Percentiles rank a stretch among this genome's conserved stretches.
phyloP scores from a whole-genome alignment of 768 basidiomycete genomes.

The Pleurotus ostreatus region DNA sequence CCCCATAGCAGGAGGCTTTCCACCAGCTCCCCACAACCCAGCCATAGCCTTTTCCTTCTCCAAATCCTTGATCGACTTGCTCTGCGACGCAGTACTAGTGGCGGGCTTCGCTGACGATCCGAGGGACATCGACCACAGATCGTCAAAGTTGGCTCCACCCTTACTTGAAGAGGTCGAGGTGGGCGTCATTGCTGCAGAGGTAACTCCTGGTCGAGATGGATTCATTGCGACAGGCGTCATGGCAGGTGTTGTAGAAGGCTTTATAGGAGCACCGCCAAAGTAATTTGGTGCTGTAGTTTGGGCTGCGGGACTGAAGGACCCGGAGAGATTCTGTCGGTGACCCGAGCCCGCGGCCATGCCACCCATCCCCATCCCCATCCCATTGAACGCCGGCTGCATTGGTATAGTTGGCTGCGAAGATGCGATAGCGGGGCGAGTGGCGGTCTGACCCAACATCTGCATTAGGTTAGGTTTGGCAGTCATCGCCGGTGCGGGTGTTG shows the following conservation, averaged over 20 bases:
- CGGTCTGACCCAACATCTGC: constrained; percentile 33
- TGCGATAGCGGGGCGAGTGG: constrained; percentile 9
- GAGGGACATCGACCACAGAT: constrained; percentile 83
- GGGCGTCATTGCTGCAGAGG: constrained; percentile 14
- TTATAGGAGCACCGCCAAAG: constrained; percentile 29
- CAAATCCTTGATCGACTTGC: constrained; percentile 85
- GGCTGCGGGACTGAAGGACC: background rate
- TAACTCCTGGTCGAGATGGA: constrained; percentile 1
- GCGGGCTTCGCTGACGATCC: constrained; percentile 40
- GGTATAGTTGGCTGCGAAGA: background rate
- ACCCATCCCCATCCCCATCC: constrained; percentile 11
- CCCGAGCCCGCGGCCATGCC: constrained; percentile 13
- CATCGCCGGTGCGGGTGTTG: constrained; percentile 21
- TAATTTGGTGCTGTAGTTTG: constrained; percentile 19
- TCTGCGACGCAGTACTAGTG: constrained; percentile 25
- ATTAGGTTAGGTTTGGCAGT: constrained; percentile 38
- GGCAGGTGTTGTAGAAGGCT: constrained; percentile 24
- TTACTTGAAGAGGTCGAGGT: constrained; percentile 30
- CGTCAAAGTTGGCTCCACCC: constrained; percentile 70
- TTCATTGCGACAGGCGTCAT: constrained; percentile 14
- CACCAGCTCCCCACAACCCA: constrained; percentile 65
- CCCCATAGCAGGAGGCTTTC: constrained; percentile 8
- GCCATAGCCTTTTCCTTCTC: constrained; percentile 84
- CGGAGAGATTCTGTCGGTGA: background rate
- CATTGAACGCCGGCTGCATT: constrained; percentile 5